phyloP scores from a whole-genome alignment of 306 rosid species.

The Boehmeria nivea region DNA sequence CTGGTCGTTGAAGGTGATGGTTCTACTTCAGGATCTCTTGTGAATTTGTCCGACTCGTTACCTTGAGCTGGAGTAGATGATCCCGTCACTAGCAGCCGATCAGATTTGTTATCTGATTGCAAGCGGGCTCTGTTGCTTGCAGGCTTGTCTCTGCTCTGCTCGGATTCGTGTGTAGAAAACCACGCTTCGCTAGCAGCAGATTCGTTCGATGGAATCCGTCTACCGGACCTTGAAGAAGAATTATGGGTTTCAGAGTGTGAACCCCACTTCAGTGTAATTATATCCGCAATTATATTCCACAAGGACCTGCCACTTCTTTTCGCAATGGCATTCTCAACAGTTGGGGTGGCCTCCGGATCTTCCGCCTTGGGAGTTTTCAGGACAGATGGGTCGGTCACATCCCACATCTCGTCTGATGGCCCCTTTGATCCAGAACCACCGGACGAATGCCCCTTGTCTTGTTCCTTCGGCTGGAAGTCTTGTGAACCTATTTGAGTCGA shows the following conservation, averaged over 20 bases:
- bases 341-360: slow-evolving; percentile 33
- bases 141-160: slow-evolving; percentile 40
- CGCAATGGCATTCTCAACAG: slow-evolving; percentile 36
- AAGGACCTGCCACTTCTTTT: slow-evolving; percentile 72
- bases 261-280: slow-evolving; percentile 65
- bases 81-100: slow-evolving; percentile 29
- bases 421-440: slow-evolving; percentile 65
- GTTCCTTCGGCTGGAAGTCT: slow-evolving; percentile 38
- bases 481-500: slow-evolving; percentile 27
- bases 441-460: slow-evolving; percentile 37
- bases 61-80: slow-evolving; percentile 33
- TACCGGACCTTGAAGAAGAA: slow-evolving; percentile 46
- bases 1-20: slow-evolving; percentile 33
- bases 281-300: slow-evolving; percentile 57
- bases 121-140: slow-evolving; percentile 26
- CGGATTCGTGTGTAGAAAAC: slow-evolving; percentile 72
- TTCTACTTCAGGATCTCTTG: slow-evolving; percentile 43
- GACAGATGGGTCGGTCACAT: slow-evolving; percentile 44
- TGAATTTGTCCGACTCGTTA: slow-evolving; percentile 31
- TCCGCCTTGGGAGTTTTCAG: slow-evolving; percentile 34
- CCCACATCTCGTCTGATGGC: slow-evolving; percentile 78
- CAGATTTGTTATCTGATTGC: slow-evolving; percentile 35
- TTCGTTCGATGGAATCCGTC: slow-evolving; percentile 52
- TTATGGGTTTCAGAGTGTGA: slow-evolving; percentile 44
- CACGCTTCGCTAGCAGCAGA: slow-evolving; percentile 58